Evolutionary conservation across 768 basidiomycete genomes (phyloP).

Genomic region (Termitomyces sp.): DNA sequence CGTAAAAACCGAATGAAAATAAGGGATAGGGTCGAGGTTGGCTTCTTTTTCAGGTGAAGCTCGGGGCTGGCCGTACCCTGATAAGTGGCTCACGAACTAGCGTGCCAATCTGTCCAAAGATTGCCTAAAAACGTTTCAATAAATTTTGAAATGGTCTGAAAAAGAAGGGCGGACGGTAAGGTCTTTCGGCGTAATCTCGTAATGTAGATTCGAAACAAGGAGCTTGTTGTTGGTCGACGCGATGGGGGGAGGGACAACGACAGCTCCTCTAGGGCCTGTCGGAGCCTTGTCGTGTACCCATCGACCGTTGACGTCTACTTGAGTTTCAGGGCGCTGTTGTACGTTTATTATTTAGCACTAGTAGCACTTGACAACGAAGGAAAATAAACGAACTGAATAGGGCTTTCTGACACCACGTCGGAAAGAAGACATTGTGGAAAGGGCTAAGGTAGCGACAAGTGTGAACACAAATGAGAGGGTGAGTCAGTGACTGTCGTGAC

Average conservation of each 20-base stretch:
- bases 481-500: not conserved
- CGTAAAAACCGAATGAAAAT: slow-evolving; percentile 31
- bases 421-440: slow-evolving; percentile 4
- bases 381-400: not conserved
- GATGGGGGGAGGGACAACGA: slow-evolving; percentile 26
- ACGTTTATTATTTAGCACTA: not conserved
- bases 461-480: slow-evolving; percentile 3
- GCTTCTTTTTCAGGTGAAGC: slow-evolving; percentile 62
- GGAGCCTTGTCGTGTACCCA: slow-evolving; percentile 81
- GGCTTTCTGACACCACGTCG: slow-evolving; percentile 5
- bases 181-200: slow-evolving; percentile 87
- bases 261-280: slow-evolving; percentile 31
- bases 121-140: slow-evolving; percentile 46
- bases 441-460: not conserved
- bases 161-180: slow-evolving; percentile 59
- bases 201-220: slow-evolving; percentile 85
- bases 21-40: slow-evolving; percentile 45
- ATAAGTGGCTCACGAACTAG: slow-evolving; percentile 90
- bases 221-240: slow-evolving; percentile 51
- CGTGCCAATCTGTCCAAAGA: slow-evolving; percentile 91
- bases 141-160: slow-evolving; percentile 4
- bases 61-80: slow-evolving; percentile 83
- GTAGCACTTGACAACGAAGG: not conserved
- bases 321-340: slow-evolving; percentile 12
- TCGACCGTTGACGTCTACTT: slow-evolving; percentile 53